phyloP scores from a whole-genome alignment of 805 yeast genomes.

The Saturnispora sekii region DNA sequence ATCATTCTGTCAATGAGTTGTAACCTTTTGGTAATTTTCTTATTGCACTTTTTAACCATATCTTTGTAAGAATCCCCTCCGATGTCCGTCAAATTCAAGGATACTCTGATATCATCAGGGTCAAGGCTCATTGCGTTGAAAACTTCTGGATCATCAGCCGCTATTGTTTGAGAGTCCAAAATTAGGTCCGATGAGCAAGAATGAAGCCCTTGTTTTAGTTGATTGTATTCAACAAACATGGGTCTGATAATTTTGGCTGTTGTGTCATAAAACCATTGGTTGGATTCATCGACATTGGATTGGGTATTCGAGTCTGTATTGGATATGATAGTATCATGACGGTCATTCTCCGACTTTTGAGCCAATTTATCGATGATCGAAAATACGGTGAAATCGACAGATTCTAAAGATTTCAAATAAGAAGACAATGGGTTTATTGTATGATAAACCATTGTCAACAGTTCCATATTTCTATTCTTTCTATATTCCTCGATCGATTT shows the following conservation, averaged over 20 bases:
- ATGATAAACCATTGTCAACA: constrained; percentile 45
- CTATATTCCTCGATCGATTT: constrained; percentile 17
- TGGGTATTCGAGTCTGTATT: constrained; percentile 6
- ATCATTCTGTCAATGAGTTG: constrained; percentile 25
- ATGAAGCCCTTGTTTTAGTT: constrained; percentile 64
- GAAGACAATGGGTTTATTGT: constrained; percentile 39
- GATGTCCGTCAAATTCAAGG: constrained; percentile 28
- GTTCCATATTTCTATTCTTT: constrained; percentile 39
- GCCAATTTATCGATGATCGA: constrained; percentile 24
- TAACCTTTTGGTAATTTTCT: constrained; percentile 37
- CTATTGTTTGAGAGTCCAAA: constrained; percentile 59
- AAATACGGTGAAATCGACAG: constrained; percentile 52
- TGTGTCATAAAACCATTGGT: constrained; percentile 25
- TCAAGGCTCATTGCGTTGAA: constrained; percentile 35
- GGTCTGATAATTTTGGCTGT: constrained; percentile 31
- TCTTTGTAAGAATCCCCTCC: constrained; percentile 22
- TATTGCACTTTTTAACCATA: constrained; percentile 36
- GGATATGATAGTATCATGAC: constrained; percentile 15
- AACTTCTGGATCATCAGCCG: constrained; percentile 67
- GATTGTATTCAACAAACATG: constrained; percentile 58
- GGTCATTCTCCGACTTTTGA: constrained; percentile 8
- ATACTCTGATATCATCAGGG: constrained; percentile 35
- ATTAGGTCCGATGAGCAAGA: constrained; percentile 47
- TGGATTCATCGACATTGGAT: constrained; percentile 9
- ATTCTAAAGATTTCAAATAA: constrained; percentile 44